phyloP scores from a whole-genome alignment of 106 monocot genomes.

The Ottelia alismoides region DNA sequence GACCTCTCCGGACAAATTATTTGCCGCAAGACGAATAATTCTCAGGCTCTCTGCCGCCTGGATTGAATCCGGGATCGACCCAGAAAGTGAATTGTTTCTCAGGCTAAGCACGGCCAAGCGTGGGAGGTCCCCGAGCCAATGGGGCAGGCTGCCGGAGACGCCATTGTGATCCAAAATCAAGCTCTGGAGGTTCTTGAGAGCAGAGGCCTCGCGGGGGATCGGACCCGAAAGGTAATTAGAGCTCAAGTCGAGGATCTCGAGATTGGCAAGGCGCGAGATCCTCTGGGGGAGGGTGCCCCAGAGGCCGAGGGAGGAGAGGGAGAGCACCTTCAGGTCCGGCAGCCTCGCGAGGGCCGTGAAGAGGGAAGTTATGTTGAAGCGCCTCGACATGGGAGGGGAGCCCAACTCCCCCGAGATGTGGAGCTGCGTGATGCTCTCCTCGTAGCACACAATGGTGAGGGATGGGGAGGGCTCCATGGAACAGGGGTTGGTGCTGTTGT shows the following conservation, averaged over 20 bases:
- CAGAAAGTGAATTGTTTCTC: conserved; percentile 26
- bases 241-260: conserved; percentile 51
- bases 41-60: conserved; percentile 21
- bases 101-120: conserved; percentile 20
- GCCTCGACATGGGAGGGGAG: conserved; percentile 33
- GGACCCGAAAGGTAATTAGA: conserved; percentile 50
- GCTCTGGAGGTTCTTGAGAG: conserved; percentile 18
- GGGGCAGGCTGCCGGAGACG: conserved; percentile 37
- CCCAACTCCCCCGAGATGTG: too few species aligned
- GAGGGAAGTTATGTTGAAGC: conserved; percentile 63
- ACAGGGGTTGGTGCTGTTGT: too few species aligned
- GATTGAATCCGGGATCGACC: conserved; percentile 15
- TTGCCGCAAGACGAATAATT: conserved; percentile 45
- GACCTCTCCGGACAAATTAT: conserved; percentile 35
- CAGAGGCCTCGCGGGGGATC: conserved; percentile 26
- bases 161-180: conserved; percentile 25
- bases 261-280: conserved; percentile 26
- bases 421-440: too few species aligned
- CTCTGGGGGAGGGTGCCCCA: conserved; percentile 52
- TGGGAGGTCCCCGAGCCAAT: conserved; percentile 13
- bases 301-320: conserved; percentile 73
- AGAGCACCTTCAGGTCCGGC: conserved; percentile 33
- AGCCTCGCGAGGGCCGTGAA: conserved; percentile 62
- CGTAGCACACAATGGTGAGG: too few species aligned
- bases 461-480: too few species aligned